Percentiles rank a stretch among this genome's conserved stretches.
Evolutionary conservation across 164 flowering plant genomes (phyloP).

Genomic region (Vitis cinerea): DNA sequence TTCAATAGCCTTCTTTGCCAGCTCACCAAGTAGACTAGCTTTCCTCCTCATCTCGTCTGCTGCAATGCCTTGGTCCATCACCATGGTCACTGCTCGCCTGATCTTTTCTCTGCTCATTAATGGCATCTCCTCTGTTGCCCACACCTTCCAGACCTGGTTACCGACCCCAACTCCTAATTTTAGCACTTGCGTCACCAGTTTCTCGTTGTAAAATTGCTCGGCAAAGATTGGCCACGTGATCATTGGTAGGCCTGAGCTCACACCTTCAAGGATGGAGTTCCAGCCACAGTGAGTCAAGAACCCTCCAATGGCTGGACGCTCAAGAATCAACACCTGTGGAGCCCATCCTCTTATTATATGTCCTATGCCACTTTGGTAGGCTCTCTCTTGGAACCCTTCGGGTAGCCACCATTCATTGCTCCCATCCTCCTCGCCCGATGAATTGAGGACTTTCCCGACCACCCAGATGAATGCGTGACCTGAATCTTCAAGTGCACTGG

Average conservation of each 20-base stretch:
- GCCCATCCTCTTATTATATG: conserved; percentile 20
- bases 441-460: conserved; percentile 2
- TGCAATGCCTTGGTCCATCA: conserved; percentile 7
- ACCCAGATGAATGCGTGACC: conserved; percentile 13
- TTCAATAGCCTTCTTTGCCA: conserved; percentile 14
- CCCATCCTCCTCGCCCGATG: neutral
- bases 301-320: conserved; percentile 15
- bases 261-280: conserved; percentile 18
- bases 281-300: conserved; percentile 20
- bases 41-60: conserved; percentile 14
- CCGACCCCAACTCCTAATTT: conserved; percentile 11
- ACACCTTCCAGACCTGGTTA: conserved; percentile 8
- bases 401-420: conserved; percentile 9
- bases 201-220: conserved; percentile 23
- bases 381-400: conserved; percentile 10
- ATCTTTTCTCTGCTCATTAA: conserved; percentile 7
- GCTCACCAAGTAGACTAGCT: neutral
- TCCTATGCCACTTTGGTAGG: conserved; percentile 5
- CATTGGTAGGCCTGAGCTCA: conserved; percentile 10
- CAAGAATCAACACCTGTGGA: conserved; percentile 18
- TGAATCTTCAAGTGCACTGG: conserved; percentile 17
- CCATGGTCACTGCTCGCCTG: neutral
- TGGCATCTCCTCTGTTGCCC: conserved; percentile 7
- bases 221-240: conserved; percentile 19
- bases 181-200: conserved; percentile 15